Evolutionary conservation across 805 yeast species (phyloP), one percentile per base, ranked within the genome.

Genomic region (Teunomyces aglyptinius): DNA sequence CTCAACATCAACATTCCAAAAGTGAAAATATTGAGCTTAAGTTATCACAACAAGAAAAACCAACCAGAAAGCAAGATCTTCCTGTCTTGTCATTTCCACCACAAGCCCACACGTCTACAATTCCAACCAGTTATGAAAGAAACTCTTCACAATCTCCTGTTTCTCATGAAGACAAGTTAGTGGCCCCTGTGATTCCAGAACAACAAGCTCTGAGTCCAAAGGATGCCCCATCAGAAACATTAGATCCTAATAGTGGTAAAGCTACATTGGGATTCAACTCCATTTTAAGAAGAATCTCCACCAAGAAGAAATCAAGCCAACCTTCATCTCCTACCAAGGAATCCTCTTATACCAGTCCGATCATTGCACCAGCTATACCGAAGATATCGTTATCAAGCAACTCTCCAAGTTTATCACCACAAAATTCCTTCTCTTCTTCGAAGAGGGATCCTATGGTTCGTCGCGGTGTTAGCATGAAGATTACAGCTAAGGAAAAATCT

Each of bases 391-490:
- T 49, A 3, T 38, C 47, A 3, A 35, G 38, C 11, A 49, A 45
- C 22, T 47, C 56, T 16, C 48, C 56, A 6, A 38, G 29, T 18
- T 43, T 50, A 12, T 52, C 60, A 12, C 57, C 52, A 2, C 58
- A 49, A 34, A 42, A 41, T 3, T 48, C 57, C 4, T 31, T 27
- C 31, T 36, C 49, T n/a, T 50, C 59, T 4, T 18, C 49, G 20
- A 57, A 53, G 46, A 57, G 47, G n/a, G 77, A 72, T 44, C 75
- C 75, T 34, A 54, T 70, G 68, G 77, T 80, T 40, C 82, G 83
- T 56, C 76, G 85, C 55, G 83, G 82, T 52, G 83, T 80, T 7
- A 77, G 82, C 57, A 72, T 80, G 77, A 80, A 77, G 57, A 75
- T 80, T n/a, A 80, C 85, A 1, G 76, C 81, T 11, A 78, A 75